Base-by-base conservation (phyloP, 768 basidiomycete species). In the Chlorophyllum brunneum region DNA sequence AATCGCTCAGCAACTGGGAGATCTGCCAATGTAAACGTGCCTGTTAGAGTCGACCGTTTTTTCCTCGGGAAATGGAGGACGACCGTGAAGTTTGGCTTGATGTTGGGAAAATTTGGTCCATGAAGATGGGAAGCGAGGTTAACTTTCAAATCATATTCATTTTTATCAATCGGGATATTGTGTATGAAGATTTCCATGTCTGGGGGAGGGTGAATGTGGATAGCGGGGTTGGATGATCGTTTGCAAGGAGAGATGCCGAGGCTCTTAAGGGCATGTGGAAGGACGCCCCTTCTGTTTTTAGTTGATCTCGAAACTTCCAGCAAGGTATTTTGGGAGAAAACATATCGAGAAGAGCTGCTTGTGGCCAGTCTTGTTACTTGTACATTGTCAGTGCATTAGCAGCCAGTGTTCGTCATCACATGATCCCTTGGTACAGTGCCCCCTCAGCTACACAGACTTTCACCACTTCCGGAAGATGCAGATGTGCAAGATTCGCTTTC, bases 21-120 rank as follows among this genome's bases (percentile, higher is more conserved):
- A n/a, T 61, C 65, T 2, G 81, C 79, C 10, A 85, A 62, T 0
- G 79, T 81, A 27, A 85, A 60, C n/a, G 63, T 59, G 5, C 80
- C 82, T n/a, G n/a, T n/a, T n/a, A 27, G 54, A 62, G 4, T 79
- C 75, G 5, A 59, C 54, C 49, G 78, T 74, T 23, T 56, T 55
- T 9, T 56, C 63, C 15, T 52, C 26, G 49, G 40, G 36, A 48
- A 67, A 61, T 77, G 75, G n/a, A 83, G 67, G 42, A 64, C 61
- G 4, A 83, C 71, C 26, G 79, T 67, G 54, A 85, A 85, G 56
- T 84, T 85, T 11, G 80, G 58, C 1, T 61, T 73, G 2, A 52
- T 20, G 0, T 42, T 46, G 2, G 65, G 58, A 61, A 76, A 82
- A 2, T 58, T 61, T 5, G 70, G 67, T 2, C 59, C 51, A 56